These are phyloP conservation scores for Russula foetens DNA, from an alignment of 768 basidiomycete species.

Conservation along the genomic window DNA sequence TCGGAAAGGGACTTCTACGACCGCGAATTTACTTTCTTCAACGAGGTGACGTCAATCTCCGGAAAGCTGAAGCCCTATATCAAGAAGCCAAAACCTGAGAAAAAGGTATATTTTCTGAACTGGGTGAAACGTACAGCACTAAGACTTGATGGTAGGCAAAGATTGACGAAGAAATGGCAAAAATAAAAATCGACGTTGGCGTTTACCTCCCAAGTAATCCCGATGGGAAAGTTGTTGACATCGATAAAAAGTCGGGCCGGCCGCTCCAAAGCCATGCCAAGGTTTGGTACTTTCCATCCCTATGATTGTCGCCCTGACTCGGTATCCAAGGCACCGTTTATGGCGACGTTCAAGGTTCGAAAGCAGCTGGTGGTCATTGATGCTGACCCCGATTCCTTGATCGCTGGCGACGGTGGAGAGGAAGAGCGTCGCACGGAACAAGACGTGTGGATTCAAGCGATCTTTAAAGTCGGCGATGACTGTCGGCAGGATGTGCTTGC, in stretches of 20 bases:
- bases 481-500: conserved; percentile 98
- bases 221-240: conserved; percentile 92
- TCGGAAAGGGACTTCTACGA: conserved; percentile 86
- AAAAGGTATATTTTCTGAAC: conserved; percentile 54
- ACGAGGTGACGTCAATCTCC: conserved; percentile 95
- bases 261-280: conserved; percentile 98
- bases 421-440: conserved; percentile 40
- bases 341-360: conserved; percentile 98
- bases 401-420: conserved; percentile 53
- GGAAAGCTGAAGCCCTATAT: conserved; percentile 96
- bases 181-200: conserved; percentile 86
- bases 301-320: background rate
- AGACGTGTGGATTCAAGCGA: conserved; percentile 93
- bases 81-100: conserved; percentile 91
- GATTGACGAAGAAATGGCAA: conserved; percentile 99
- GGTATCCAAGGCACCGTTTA: conserved; percentile 80
- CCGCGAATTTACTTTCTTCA: conserved; percentile 92
- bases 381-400: conserved; percentile 64
- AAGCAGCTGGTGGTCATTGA: conserved; percentile 68
- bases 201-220: conserved; percentile 98
- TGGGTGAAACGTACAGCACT: background rate
- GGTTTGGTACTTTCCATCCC: conserved; percentile 33
- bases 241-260: conserved; percentile 93
- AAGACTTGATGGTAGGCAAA: conserved; percentile 56
- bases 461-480: conserved; percentile 99